Percentiles rank a stretch among this genome's conserved stretches.
Evolutionary conservation across 768 basidiomycete species (phyloP).

Genomic region (Lyophyllum decastes): DNA sequence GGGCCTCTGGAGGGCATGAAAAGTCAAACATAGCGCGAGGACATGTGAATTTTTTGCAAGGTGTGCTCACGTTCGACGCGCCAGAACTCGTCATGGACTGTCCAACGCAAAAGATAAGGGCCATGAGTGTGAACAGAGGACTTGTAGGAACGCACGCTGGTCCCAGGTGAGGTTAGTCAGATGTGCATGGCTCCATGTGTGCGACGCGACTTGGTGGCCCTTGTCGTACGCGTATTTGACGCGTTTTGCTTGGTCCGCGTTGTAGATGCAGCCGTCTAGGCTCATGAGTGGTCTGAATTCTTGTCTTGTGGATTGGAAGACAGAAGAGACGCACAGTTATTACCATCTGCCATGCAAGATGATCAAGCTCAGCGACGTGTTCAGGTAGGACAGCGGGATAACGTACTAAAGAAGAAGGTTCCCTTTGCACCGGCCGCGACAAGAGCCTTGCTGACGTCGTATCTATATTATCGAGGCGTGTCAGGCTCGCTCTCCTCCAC

Average conservation of each 20-base stretch:
- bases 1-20: constrained; percentile 34
- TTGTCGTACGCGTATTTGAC: constrained; percentile 37
- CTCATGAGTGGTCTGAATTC: not conserved
- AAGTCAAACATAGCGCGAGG: too few species aligned
- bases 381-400: not conserved
- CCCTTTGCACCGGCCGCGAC: constrained; percentile 34
- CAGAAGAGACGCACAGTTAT: constrained; percentile 32
- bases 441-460: constrained; percentile 28
- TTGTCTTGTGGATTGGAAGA: not conserved
- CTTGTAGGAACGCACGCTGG: constrained; percentile 25
- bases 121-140: not conserved
- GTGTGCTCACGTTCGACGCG: constrained; percentile 32
- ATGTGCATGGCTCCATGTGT: constrained; percentile 45
- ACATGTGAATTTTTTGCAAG: too few species aligned
- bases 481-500: not conserved
- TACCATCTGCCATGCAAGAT: constrained; percentile 27
- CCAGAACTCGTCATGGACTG: constrained; percentile 37
- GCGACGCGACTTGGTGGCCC: constrained; percentile 46
- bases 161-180: constrained; percentile 31
- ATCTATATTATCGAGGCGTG: constrained; percentile 2
- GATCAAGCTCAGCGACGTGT: too few species aligned
- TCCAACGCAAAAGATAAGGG: not conserved
- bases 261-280: constrained; percentile 40
- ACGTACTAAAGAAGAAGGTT: constrained; percentile 33
- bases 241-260: constrained; percentile 19